phyloP scores from a whole-genome alignment of 2,329 filamentous ascomycete species.

The Aspergillus tubingensis region DNA sequence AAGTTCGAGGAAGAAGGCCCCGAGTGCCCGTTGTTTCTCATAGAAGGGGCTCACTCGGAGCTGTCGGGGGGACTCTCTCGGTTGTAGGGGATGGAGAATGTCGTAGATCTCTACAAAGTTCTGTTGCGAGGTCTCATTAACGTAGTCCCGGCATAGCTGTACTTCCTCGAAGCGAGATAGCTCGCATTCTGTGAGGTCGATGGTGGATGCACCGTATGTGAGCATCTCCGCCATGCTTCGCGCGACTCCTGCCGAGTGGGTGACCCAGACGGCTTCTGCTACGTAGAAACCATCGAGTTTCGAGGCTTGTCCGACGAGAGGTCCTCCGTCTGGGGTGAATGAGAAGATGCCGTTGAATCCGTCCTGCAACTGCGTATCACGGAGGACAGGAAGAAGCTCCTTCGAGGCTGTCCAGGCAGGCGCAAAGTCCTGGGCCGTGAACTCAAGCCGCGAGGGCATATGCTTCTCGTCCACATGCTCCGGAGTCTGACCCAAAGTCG shows the following conservation, averaged over 20 bases:
- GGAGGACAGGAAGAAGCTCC: constrained; percentile 56
- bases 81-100: constrained; percentile 63
- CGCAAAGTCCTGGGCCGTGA: constrained; percentile 62
- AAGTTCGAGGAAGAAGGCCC: constrained; percentile 57
- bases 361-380: constrained; percentile 55
- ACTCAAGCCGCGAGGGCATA: constrained; percentile 65
- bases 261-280: constrained; percentile 68
- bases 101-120: constrained; percentile 68
- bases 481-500: constrained; percentile 56
- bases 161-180: constrained; percentile 63
- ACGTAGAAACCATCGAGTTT: constrained; percentile 64
- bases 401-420: constrained; percentile 61
- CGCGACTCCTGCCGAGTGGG: constrained; percentile 65
- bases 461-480: constrained; percentile 58
- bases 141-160: constrained; percentile 57
- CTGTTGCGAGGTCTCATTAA: constrained; percentile 60
- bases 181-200: constrained; percentile 63
- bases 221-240: constrained; percentile 61
- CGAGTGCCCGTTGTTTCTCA: constrained; percentile 54
- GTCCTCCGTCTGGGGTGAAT: constrained; percentile 65
- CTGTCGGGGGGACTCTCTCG: constrained; percentile 58
- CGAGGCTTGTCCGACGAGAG: constrained; percentile 60
- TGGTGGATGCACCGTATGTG: constrained; percentile 56
- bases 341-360: constrained; percentile 69
- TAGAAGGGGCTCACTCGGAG: constrained; percentile 63